Conservation (phyloP, 345 rosid species). For the Ricinus communis region DNA sequence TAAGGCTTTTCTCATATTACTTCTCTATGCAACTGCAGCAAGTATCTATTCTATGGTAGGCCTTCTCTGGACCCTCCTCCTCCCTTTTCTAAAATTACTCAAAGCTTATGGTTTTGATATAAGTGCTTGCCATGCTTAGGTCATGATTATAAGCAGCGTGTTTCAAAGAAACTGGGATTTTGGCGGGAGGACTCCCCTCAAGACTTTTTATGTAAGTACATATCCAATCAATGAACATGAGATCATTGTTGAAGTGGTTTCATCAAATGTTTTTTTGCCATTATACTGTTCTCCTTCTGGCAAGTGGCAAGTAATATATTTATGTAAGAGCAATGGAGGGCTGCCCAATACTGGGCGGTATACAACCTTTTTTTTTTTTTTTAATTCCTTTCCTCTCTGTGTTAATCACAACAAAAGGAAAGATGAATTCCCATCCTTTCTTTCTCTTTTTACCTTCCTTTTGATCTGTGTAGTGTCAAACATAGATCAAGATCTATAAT, state of each 20-base stretch:
- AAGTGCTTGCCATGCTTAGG: slow-evolving; percentile 35
- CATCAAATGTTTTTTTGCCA: neutral
- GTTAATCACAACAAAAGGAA: neutral
- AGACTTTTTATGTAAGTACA: slow-evolving; percentile 51
- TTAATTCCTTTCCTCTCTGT: neutral
- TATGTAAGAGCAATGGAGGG: neutral
- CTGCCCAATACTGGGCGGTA: neutral
- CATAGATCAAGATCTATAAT: neutral
- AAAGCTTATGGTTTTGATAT: slow-evolving; percentile 10
- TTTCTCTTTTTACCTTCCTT: neutral
- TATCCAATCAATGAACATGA: neutral
- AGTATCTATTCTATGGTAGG: slow-evolving; percentile 68
- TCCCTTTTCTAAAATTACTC: neutral
- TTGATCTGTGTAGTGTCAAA: neutral
- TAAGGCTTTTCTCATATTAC: slow-evolving; percentile 25
- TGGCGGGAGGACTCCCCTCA: slow-evolving; percentile 38
- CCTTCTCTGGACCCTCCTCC: slow-evolving; percentile 2
- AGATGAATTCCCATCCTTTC: neutral
- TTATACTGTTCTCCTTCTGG: neutral
- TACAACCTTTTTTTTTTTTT: too few species aligned
- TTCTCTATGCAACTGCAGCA: slow-evolving; percentile 54
- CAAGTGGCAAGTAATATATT: neutral
- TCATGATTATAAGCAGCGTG: slow-evolving; percentile 40
- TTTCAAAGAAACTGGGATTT: slow-evolving; percentile 45
- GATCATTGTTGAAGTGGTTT: neutral